Percentiles rank a stretch among this genome's conserved stretches.
phyloP scores from a whole-genome alignment of 495 filamentous ascomycete species.

The Penicillium ochrochloron region DNA sequence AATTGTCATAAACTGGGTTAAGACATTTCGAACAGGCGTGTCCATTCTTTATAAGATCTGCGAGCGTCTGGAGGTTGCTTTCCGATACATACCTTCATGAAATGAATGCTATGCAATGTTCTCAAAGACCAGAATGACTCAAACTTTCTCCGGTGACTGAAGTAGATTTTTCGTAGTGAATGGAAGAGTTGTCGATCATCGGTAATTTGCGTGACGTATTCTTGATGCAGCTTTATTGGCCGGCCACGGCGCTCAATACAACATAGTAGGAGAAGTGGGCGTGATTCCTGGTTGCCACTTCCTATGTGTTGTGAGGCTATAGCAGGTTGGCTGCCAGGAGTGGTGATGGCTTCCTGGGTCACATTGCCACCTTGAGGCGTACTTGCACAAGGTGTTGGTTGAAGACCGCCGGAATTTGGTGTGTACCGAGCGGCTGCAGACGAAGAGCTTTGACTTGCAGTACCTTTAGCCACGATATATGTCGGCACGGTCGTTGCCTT shows the following conservation, averaged over 20 bases:
- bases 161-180: neutral
- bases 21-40: too few species aligned
- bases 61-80: too few species aligned
- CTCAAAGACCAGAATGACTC: neutral
- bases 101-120: neutral
- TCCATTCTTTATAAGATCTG: neutral
- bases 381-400: neutral
- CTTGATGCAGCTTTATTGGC: neutral
- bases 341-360: neutral
- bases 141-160: neutral
- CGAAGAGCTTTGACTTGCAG: neutral
- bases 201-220: neutral
- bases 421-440: neutral
- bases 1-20: neutral
- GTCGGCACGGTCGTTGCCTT: neutral
- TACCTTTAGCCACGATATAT: neutral
- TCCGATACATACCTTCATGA: neutral
- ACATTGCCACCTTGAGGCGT: neutral
- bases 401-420: neutral
- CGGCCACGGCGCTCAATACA: neutral
- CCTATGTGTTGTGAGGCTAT: neutral
- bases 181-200: neutral
- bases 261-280: neutral
- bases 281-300: neutral
- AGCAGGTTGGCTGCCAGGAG: neutral